phyloP scores from a whole-genome alignment of 352 stramenopile species.

The Globisporangium paddicum region DNA sequence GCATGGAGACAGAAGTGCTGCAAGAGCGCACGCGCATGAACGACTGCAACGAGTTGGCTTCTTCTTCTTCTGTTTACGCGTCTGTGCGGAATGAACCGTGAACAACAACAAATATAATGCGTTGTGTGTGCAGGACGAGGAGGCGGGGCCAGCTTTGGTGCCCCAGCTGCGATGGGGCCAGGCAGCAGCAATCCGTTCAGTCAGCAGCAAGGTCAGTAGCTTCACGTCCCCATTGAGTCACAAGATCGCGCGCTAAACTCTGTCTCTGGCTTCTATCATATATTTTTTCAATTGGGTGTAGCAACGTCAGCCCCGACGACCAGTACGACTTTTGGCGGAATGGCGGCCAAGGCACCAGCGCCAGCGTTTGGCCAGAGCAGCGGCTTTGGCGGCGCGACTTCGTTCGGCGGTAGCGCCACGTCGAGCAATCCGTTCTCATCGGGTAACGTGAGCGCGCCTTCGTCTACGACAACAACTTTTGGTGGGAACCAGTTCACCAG shows the following conservation, averaged over 20 bases:
- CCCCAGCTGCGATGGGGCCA: not conserved
- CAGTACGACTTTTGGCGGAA: constrained; percentile 29
- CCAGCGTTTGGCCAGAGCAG: constrained; percentile 34
- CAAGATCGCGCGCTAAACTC: no score
- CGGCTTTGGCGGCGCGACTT: constrained; percentile 3
- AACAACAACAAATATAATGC: not conserved
- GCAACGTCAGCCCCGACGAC: constrained; percentile 3
- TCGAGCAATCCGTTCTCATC: constrained; percentile 14
- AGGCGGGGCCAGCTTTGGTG: constrained; percentile 3
- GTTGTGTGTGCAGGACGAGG: not conserved
- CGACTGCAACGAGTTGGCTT: no score
- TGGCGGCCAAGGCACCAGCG: constrained; percentile 1
- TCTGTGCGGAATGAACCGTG: not conserved
- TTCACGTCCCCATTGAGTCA: no score
- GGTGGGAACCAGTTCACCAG: not conserved
- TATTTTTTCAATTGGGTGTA: constrained; percentile 1
- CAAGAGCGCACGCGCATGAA: no score
- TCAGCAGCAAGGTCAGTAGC: constrained; percentile 36
- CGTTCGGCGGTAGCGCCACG: not conserved
- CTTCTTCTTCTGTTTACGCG: not conserved
- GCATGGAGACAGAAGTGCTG: no score
- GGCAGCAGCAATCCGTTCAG: constrained; percentile 32
- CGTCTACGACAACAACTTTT: constrained; percentile 3
- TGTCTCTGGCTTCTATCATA: no score
- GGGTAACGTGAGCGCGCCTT: not conserved